Percentiles rank a stretch among this genome's conserved stretches.
Evolutionary conservation across 768 basidiomycete genomes (phyloP).

Genomic region (Podaxis rugospora): DNA sequence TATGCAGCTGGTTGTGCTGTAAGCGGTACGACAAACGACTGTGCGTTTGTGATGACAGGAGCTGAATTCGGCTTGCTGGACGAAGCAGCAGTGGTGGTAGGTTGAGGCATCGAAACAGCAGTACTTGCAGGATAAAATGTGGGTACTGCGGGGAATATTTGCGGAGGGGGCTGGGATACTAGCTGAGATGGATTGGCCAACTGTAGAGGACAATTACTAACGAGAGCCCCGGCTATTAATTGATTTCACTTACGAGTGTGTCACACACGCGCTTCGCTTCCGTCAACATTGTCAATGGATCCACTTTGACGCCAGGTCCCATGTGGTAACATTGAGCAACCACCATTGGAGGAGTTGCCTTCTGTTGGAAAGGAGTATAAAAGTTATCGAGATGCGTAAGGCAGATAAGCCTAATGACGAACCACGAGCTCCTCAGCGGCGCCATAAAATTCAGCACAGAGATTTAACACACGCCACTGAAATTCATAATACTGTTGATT

Average conservation of each 20-base stretch:
- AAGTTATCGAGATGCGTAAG: slow-evolving; percentile 9
- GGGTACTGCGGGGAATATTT: slow-evolving; percentile 47
- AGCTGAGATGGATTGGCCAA: slow-evolving; percentile 71
- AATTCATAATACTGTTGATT: slow-evolving; percentile 83
- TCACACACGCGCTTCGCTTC: slow-evolving; percentile 81
- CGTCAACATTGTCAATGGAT: slow-evolving; percentile 66
- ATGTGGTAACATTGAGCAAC: slow-evolving; percentile 79
- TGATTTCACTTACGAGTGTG: slow-evolving; percentile 47
- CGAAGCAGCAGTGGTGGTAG: slow-evolving; percentile 25
- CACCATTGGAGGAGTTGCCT: slow-evolving; percentile 63
- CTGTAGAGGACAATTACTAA: slow-evolving; percentile 31
- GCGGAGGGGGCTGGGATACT: slow-evolving; percentile 61
- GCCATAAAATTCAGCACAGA: slow-evolving; percentile 83
- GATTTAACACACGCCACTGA: slow-evolving; percentile 78
- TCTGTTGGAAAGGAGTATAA: slow-evolving; percentile 25
- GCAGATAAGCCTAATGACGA: slow-evolving; percentile 26
- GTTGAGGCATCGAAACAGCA: slow-evolving; percentile 23
- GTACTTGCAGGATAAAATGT: slow-evolving; percentile 29
- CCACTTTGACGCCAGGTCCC: slow-evolving; percentile 64
- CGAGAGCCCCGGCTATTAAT: neutral
- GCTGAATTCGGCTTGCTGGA: slow-evolving; percentile 24
- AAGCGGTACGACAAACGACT: slow-evolving; percentile 69
- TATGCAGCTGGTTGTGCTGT: slow-evolving; percentile 43
- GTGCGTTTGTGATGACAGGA: slow-evolving; percentile 63
- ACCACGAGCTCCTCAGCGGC: slow-evolving; percentile 84